Conservation (phyloP, 2,329 filamentous ascomycete genomes). For the Thyridium curvatum region DNA sequence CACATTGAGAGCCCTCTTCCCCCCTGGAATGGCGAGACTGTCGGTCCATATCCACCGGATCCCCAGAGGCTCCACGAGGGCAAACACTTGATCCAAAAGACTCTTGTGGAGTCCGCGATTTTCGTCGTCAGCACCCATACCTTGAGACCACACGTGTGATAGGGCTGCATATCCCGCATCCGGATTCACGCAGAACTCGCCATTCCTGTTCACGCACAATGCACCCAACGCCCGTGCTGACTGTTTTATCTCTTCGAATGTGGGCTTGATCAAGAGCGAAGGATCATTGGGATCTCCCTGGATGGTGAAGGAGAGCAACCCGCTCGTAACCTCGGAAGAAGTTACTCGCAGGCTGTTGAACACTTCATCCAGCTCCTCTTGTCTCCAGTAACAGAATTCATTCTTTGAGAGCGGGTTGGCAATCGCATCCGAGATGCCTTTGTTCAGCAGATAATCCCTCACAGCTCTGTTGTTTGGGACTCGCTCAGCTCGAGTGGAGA, state of each 20-base stretch:
- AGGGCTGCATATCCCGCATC: neutral
- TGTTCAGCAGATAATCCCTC: too few species aligned
- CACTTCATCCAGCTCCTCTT: neutral
- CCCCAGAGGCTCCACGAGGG: neutral
- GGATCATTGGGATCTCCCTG: neutral
- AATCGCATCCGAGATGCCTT: too few species aligned
- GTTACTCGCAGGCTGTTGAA: neutral
- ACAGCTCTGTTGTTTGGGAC: too few species aligned
- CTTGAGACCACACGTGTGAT: conserved; percentile 2
- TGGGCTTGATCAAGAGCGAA: conserved; percentile 2
- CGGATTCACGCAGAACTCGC: conserved; percentile 1
- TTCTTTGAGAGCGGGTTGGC: neutral
- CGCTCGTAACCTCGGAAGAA: neutral
- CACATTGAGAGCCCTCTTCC: neutral
- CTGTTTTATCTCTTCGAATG: neutral
- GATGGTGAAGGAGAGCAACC: conserved; percentile 1
- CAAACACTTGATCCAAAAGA: neutral
- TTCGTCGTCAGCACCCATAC: neutral
- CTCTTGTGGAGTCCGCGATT: neutral
- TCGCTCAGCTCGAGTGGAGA: too few species aligned
- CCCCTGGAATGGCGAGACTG: conserved; percentile 2
- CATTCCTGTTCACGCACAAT: conserved; percentile 1
- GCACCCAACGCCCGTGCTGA: neutral
- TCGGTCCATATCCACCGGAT: conserved; percentile 3
- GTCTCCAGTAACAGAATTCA: conserved; percentile 2